phyloP scores from a whole-genome alignment of 1,284 basidiomycete species.

The Fomes fomentarius region DNA sequence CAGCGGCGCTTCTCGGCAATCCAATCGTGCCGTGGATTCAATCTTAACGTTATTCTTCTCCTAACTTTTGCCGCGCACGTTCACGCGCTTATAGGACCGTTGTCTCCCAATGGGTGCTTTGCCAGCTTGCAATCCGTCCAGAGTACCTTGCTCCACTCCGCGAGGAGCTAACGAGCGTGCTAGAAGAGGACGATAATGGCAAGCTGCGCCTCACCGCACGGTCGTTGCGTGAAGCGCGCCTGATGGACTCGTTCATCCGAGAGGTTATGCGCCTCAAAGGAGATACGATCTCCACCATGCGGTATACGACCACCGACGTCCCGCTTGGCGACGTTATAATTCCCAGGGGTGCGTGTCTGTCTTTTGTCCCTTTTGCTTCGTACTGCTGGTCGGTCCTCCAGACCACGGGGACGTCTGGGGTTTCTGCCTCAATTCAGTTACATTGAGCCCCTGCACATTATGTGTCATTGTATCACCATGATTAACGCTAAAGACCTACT shows the following conservation, averaged over 20 bases:
- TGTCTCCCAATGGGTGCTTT: constrained; percentile 44
- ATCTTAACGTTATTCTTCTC: background rate
- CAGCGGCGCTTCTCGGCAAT: background rate
- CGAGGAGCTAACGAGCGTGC: constrained; percentile 39
- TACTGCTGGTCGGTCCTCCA: background rate
- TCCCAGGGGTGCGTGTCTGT: constrained; percentile 34
- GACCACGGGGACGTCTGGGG: no score
- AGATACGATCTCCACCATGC: constrained; percentile 37
- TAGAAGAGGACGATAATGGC: constrained; percentile 31
- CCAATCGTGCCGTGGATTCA: background rate
- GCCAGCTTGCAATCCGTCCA: constrained; percentile 44
- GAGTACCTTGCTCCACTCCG: constrained; percentile 46
- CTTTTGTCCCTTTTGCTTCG: background rate
- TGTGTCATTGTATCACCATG: background rate
- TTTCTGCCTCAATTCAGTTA: no score
- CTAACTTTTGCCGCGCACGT: background rate
- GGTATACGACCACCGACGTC: constrained; percentile 36
- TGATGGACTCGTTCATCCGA: constrained; percentile 41
- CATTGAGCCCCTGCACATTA: background rate
- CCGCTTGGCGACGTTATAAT: constrained; percentile 37
- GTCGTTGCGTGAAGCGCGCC: constrained; percentile 34
- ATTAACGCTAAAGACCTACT: background rate
- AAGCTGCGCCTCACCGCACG: constrained; percentile 32
- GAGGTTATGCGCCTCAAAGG: constrained; percentile 44
- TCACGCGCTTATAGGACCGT: constrained; percentile 32